Conservation (phyloP, 108 stramenopile species). For the Cafeteria roenbergensis region DNA sequence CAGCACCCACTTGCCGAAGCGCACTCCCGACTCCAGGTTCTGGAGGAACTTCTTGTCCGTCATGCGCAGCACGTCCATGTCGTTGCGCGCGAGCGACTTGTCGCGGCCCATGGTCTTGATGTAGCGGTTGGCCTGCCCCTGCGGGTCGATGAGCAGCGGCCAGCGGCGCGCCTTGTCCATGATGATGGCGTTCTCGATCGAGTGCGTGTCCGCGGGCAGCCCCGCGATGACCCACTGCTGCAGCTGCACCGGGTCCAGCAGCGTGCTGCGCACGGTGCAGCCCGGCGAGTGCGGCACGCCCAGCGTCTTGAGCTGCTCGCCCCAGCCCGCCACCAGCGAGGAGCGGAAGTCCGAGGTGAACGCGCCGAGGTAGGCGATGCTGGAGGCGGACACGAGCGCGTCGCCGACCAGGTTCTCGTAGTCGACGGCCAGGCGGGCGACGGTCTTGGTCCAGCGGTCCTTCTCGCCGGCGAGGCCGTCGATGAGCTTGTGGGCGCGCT, state of each 20-base stretch:
- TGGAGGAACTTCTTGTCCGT: conserved; percentile 49
- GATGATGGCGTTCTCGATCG: conserved; percentile 53
- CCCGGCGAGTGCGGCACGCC: conserved; percentile 33
- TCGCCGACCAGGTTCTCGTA: conserved; percentile 42
- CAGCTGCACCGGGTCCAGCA: conserved; percentile 38
- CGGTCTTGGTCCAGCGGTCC: conserved; percentile 43
- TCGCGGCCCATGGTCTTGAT: conserved; percentile 51
- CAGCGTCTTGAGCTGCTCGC: conserved; percentile 18
- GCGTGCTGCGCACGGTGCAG: conserved; percentile 31
- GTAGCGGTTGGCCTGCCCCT: conserved; percentile 54
- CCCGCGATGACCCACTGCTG: conserved; percentile 40
- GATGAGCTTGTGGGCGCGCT: conserved; percentile 52
- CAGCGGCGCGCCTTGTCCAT: conserved; percentile 48
- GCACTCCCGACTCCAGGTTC: conserved; percentile 46
- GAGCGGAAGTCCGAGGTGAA: conserved; percentile 46
- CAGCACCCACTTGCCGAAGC: conserved; percentile 55
- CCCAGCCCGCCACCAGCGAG: conserved; percentile 34
- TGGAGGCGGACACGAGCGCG: conserved; percentile 39
- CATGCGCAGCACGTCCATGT: conserved; percentile 49
- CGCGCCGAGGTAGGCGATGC: conserved; percentile 48
- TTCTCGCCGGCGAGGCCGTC: conserved; percentile 57
- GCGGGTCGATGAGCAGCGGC: conserved; percentile 55
- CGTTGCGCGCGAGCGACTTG: conserved; percentile 31
- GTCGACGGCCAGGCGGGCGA: conserved; percentile 27
- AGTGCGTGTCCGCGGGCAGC: conserved; percentile 42